phyloP scores from a whole-genome alignment of 495 filamentous ascomycete species.

The Podospora fimiseda region DNA sequence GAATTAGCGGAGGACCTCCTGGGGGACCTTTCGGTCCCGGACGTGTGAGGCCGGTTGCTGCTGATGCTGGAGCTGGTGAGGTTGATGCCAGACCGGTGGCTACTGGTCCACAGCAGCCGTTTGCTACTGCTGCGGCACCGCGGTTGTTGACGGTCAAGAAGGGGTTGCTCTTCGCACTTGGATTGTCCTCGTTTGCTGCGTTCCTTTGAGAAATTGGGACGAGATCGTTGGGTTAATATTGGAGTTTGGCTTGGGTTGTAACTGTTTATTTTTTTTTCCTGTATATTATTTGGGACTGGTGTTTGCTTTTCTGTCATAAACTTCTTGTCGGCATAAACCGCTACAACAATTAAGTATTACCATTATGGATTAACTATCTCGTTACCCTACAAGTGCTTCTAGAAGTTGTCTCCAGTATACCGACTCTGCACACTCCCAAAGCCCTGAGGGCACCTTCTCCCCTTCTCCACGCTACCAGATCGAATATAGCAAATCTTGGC shows the following conservation, averaged over 20 bases:
- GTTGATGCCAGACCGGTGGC: neutral
- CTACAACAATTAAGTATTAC: too few species aligned
- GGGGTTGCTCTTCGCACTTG: neutral
- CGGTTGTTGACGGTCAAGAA: conserved; percentile 1
- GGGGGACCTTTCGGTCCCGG: neutral
- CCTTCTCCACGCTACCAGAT: conserved; percentile 48
- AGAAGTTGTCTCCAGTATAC: conserved; percentile 17
- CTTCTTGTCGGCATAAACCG: too few species aligned
- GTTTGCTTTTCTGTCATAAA: too few species aligned
- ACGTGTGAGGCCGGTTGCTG: neutral
- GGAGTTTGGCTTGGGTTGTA: too few species aligned
- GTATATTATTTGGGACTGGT: too few species aligned
- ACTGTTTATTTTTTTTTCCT: too few species aligned
- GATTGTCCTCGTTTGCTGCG: neutral
- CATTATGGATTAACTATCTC: too few species aligned
- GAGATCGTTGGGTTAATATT: too few species aligned
- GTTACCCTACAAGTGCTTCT: neutral
- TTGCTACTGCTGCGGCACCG: conserved; percentile 2
- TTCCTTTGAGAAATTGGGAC: neutral
- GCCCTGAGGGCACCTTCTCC: conserved; percentile 45
- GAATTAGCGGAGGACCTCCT: neutral
- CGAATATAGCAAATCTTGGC: conserved; percentile 59
- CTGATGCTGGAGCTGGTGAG: neutral
- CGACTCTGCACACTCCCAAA: conserved; percentile 29
- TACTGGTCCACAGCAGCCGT: neutral